These are phyloP conservation scores for Citropsis articulata DNA, from an alignment of 345 rosid genomes.

Conservation along the genomic window DNA sequence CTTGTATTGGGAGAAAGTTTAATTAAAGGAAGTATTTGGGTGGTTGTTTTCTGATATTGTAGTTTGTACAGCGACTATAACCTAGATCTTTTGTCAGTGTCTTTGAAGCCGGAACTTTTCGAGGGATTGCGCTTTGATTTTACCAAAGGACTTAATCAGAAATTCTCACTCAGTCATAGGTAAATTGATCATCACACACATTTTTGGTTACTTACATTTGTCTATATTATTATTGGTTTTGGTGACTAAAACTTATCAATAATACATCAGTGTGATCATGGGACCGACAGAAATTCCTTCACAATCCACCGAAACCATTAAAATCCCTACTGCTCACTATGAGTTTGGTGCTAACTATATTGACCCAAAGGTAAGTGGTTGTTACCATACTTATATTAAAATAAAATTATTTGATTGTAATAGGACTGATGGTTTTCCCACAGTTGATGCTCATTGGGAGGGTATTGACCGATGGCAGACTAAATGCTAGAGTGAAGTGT, in stretches of 20 bases:
- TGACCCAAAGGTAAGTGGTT: constrained; percentile 60
- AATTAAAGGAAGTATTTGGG: background rate
- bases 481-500: constrained; percentile 81
- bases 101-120: constrained; percentile 84
- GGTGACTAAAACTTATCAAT: constrained; percentile 4
- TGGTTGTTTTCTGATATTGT: background rate
- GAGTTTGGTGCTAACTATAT: constrained; percentile 93
- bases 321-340: constrained; percentile 84
- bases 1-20: background rate
- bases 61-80: background rate
- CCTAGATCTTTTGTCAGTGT: constrained; percentile 55
- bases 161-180: constrained; percentile 93
- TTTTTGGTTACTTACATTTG: background rate
- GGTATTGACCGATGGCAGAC: constrained; percentile 85
- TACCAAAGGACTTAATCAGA: constrained; percentile 78
- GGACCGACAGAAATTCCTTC: constrained; percentile 94
- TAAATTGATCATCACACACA: constrained; percentile 5
- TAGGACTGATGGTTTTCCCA: constrained; percentile 6
- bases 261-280: constrained; percentile 68
- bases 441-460: constrained; percentile 96
- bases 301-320: constrained; percentile 76
- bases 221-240: constrained; percentile 8
- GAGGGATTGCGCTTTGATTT: constrained; percentile 98
- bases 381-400: background rate
- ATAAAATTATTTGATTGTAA: constrained; percentile 4